phyloP scores from a whole-genome alignment of 2,329 filamentous ascomycete genomes.

The Ambrosiella cleistominuta region DNA sequence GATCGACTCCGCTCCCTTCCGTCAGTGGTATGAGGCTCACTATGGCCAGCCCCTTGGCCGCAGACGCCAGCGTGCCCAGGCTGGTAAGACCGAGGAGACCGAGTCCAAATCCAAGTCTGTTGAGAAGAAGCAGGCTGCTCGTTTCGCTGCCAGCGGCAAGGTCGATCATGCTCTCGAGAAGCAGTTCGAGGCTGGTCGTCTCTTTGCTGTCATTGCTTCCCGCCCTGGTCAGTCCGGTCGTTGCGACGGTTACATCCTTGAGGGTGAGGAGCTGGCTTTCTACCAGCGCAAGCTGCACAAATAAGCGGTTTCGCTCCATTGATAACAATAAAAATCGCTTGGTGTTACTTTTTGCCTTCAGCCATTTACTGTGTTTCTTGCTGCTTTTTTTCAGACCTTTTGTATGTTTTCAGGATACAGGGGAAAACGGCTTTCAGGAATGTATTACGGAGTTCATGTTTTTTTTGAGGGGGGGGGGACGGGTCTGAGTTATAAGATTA shows the following conservation, averaged over 20 bases:
- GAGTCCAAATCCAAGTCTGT: slow-evolving; percentile 89
- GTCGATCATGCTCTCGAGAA: slow-evolving; percentile 83
- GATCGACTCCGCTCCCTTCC: slow-evolving; percentile 95
- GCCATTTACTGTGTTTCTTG: not conserved
- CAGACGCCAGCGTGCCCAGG: slow-evolving; percentile 70
- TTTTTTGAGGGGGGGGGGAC: not conserved
- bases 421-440: not conserved
- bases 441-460: not conserved
- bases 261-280: slow-evolving; percentile 99
- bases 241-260: slow-evolving; percentile 91
- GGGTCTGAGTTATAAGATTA: not conserved
- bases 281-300: slow-evolving; percentile 99
- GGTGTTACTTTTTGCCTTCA: slow-evolving; percentile 1
- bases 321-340: slow-evolving; percentile 13
- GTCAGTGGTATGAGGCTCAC: slow-evolving; percentile 99
- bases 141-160: slow-evolving; percentile 73
- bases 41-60: slow-evolving; percentile 84
- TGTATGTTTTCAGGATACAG: slow-evolving; percentile 5
- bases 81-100: slow-evolving; percentile 36
- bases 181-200: slow-evolving; percentile 98
- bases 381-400: not conserved
- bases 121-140: slow-evolving; percentile 88
- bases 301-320: slow-evolving; percentile 36
- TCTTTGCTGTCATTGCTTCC: slow-evolving; percentile 84
- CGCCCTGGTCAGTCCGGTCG: slow-evolving; percentile 94